These are phyloP conservation scores for Pseudozyma hubeiensis DNA, from an alignment of 1,284 basidiomycete genomes.

Conservation along the genomic window DNA sequence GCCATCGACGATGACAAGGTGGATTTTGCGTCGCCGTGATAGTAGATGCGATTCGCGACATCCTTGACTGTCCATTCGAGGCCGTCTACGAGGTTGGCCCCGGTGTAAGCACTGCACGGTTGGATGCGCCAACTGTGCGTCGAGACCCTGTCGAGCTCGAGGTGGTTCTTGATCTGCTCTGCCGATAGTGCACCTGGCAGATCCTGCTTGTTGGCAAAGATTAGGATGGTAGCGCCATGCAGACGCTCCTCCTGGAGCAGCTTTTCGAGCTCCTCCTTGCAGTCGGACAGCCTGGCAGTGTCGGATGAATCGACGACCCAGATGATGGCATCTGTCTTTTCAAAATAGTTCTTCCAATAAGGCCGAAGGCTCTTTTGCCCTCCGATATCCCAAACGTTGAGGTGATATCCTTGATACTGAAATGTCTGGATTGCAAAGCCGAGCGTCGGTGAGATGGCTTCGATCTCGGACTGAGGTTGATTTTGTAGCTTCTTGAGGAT, in stretches of 20 bases:
- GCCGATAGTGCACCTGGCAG: slow-evolving; percentile 85
- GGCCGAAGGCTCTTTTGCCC: slow-evolving; percentile 94
- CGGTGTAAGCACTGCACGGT: slow-evolving; percentile 91
- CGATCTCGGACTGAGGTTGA: slow-evolving; percentile 80
- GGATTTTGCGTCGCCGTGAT: slow-evolving; percentile 40
- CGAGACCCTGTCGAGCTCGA: slow-evolving; percentile 71
- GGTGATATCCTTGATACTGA: slow-evolving; percentile 80
- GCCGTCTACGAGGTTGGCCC: slow-evolving; percentile 83
- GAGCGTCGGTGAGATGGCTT: slow-evolving; percentile 80
- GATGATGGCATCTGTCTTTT: slow-evolving; percentile 95
- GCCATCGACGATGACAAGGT: not conserved
- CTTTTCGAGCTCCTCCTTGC: slow-evolving; percentile 84
- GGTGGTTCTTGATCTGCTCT: slow-evolving; percentile 77
- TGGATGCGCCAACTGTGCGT: slow-evolving; percentile 91
- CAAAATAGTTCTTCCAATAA: slow-evolving; percentile 99
- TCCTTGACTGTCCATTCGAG: slow-evolving; percentile 95
- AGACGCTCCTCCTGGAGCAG: slow-evolving; percentile 92
- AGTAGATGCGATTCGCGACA: slow-evolving; percentile 73
- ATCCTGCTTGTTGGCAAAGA: slow-evolving; percentile 99
- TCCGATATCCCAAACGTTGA: slow-evolving; percentile 83
- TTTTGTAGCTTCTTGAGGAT: slow-evolving; percentile 93
- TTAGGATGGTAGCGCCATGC: slow-evolving; percentile 90
- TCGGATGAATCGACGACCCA: slow-evolving; percentile 99
- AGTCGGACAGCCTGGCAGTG: slow-evolving; percentile 86
- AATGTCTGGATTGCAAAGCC: slow-evolving; percentile 99